A percentile compares a stretch with the other conserved stretches of the same genome.
phyloP scores from a whole-genome alignment of 345 rosid genomes.

The Psidium guajava region DNA sequence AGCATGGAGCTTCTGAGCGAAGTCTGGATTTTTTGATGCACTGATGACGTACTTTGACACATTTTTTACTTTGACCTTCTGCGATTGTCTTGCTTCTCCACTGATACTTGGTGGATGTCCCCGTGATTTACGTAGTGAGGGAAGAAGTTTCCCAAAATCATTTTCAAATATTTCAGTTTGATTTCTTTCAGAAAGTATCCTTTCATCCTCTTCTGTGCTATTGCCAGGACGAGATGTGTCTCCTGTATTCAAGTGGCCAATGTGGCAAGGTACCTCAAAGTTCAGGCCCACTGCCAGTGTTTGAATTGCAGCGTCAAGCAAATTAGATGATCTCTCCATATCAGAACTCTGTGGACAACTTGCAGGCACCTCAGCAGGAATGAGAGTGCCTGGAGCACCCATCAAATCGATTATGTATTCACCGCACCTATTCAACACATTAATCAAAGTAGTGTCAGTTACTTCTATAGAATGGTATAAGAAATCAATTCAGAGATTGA shows the following conservation, averaged over 20 bases:
- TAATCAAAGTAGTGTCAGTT: neutral
- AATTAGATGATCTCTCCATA: constrained; percentile 23
- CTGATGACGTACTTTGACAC: constrained; percentile 79
- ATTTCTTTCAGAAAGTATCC: constrained; percentile 27
- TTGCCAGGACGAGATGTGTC: constrained; percentile 25
- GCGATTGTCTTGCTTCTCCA: constrained; percentile 47
- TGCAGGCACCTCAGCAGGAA: constrained; percentile 85
- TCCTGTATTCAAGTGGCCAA: constrained; percentile 10
- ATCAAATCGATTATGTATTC: constrained; percentile 92
- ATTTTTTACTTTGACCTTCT: constrained; percentile 73
- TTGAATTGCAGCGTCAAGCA: constrained; percentile 27
- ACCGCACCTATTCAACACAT: constrained; percentile 29
- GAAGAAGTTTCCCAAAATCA: constrained; percentile 58
- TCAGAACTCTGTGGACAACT: constrained; percentile 44
- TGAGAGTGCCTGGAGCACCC: constrained; percentile 95
- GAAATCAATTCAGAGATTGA: neutral
- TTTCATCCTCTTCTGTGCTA: constrained; percentile 20
- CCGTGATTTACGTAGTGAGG: constrained; percentile 22
- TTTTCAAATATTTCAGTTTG: constrained; percentile 50
- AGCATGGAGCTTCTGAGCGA: constrained; percentile 85
- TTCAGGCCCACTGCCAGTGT: constrained; percentile 13
- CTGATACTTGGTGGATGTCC: constrained; percentile 27
- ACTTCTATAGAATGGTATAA: neutral
- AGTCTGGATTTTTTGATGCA: constrained; percentile 91
- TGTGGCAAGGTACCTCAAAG: constrained; percentile 7